Base-by-base conservation (phyloP, 441 rosid genomes). In the Corymbia citriodora region DNA sequence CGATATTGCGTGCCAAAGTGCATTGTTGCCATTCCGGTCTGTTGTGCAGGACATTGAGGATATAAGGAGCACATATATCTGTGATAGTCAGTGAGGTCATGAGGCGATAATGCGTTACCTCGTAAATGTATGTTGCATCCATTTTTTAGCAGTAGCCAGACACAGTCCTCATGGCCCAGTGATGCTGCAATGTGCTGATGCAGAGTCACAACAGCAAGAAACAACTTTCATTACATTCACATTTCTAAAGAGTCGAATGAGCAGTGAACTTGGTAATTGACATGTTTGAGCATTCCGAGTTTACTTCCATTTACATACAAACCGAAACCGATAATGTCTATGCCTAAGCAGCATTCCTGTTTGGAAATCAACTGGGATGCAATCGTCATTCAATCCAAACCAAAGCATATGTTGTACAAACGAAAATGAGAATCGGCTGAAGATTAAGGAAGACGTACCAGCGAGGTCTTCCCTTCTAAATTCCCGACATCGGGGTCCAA, bases 111-210 rank as follows among this genome's bases (percentile, higher is more conserved):
- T 0, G 12, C 10, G 0, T 13, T 93, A 95, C 97, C 98, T 92
- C 92, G 91, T 49, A 93, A 88, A 87, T 93, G 94, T 50, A 95
- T 91, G 90, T 95, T 94, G 93, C 97, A 96, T 40, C 94, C 95
- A 91, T 94, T 94, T 91, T 90, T 94, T 49, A 95, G 92, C 55
- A 96, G 95, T 88, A 94, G 95, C 63, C 85, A 29, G 14, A 96
- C 95, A 91, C 95, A 96, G 29, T 96, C 98, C 91, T 96, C 99
- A 86, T 96, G 97, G 89, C 99, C 98, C 90, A 92, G 94, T 8
- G 98, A 94, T 89, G 99, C 99, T 72, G 99, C 99, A 90, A 98
- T 91, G 91, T 97, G 99, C 99, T 97, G 96, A 91, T 91, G n/a
- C 18, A 93, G 7, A 83, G 65, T 79, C 21, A 53, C 15, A 36